phyloP scores from a whole-genome alignment of 805 yeast genomes.

The Yarrowia sp. region DNA sequence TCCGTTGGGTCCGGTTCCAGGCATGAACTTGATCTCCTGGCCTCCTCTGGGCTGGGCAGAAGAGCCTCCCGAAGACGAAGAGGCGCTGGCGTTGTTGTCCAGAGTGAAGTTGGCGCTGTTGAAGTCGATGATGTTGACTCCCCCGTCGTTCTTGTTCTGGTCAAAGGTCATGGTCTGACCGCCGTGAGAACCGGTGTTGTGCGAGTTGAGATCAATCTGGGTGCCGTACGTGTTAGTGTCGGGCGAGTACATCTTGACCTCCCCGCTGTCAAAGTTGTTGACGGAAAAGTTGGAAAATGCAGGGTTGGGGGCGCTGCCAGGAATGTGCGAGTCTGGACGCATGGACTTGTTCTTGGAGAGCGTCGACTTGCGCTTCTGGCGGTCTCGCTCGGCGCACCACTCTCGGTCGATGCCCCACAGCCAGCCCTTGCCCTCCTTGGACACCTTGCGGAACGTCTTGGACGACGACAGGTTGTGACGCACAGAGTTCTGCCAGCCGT shows the following conservation, averaged over 20 bases:
- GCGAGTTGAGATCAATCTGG: slow-evolving; percentile 17
- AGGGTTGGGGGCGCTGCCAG: slow-evolving; percentile 23
- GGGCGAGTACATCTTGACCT: slow-evolving; percentile 25
- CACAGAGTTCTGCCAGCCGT: slow-evolving; percentile 96
- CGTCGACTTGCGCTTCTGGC: slow-evolving; percentile 52
- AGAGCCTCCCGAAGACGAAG: not conserved
- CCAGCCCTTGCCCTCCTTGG: slow-evolving; percentile 92
- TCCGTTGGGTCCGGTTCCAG: slow-evolving; percentile 16
- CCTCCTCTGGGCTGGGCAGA: slow-evolving; percentile 5
- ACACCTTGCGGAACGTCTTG: slow-evolving; percentile 76
- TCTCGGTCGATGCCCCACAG: slow-evolving; percentile 89
- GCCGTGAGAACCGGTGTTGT: not conserved
- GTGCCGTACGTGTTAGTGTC: slow-evolving; percentile 26
- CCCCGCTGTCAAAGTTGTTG: slow-evolving; percentile 14
- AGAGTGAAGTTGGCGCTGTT: slow-evolving; percentile 20
- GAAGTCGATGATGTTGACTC: slow-evolving; percentile 21
- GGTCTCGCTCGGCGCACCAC: slow-evolving; percentile 78
- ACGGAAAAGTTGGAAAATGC: slow-evolving; percentile 21
- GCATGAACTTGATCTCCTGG: slow-evolving; percentile 23
- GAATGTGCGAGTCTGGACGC: not conserved
- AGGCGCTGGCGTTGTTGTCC: slow-evolving; percentile 1
- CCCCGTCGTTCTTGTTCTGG: slow-evolving; percentile 16
- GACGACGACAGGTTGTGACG: slow-evolving; percentile 85
- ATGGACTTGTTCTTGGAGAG: slow-evolving; percentile 7
- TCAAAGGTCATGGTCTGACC: slow-evolving; percentile 10